Conservation (phyloP, 164 flowering plant species). For the Santalum album region DNA sequence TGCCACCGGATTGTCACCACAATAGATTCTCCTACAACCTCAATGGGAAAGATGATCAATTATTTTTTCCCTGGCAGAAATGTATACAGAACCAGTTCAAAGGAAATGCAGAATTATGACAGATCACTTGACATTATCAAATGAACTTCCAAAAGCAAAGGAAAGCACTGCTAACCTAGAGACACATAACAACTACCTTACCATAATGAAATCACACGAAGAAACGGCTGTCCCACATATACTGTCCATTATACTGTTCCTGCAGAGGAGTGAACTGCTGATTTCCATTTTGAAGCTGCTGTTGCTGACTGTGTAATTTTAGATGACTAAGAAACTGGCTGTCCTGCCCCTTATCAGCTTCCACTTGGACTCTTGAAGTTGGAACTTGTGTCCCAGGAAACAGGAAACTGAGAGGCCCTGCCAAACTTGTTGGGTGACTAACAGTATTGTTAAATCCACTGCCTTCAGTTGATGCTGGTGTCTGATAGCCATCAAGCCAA, state of each 20-base stretch:
- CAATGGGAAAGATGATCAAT: conserved; percentile 4
- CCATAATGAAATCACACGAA: conserved; percentile 58
- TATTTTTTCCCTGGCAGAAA: not conserved
- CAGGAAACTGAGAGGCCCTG: conserved; percentile 53
- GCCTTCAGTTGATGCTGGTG: conserved; percentile 32
- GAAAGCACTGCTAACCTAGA: not conserved
- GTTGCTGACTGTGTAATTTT: conserved; percentile 35
- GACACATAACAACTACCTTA: conserved; percentile 20
- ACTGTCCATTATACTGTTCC: conserved; percentile 69
- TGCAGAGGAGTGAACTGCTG: conserved; percentile 38
- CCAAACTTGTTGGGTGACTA: conserved; percentile 17
- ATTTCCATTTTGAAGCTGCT: conserved; percentile 28
- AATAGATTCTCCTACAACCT: conserved; percentile 37
- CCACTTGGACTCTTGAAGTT: conserved; percentile 31
- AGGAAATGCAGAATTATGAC: not conserved
- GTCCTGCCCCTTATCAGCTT: conserved; percentile 45
- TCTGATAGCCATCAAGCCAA: conserved; percentile 83
- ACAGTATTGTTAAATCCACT: conserved; percentile 22
- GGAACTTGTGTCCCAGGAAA: conserved; percentile 84
- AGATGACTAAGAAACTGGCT: conserved; percentile 33
- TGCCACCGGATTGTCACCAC: conserved; percentile 32
- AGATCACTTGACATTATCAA: not conserved
- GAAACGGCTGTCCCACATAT: conserved; percentile 62
- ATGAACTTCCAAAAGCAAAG: not conserved
- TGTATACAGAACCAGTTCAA: not conserved